Evolutionary conservation across 148 eudicot genomes (phyloP).

Genomic region (Rhododendron mucronatum): DNA sequence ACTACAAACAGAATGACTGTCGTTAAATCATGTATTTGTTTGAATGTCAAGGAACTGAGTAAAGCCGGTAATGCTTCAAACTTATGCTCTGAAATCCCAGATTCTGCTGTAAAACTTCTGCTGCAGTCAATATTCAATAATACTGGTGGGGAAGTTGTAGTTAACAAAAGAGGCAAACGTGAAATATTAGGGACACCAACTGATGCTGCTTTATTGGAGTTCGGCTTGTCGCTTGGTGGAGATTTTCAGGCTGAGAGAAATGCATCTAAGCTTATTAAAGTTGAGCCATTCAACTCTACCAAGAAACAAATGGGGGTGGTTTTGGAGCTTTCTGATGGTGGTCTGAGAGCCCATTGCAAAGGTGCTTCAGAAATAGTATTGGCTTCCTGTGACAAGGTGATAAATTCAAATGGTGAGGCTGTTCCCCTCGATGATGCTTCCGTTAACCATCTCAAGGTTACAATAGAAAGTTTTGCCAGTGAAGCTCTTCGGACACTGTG

Average conservation of each 20-base stretch:
- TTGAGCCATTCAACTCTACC: conserved; percentile 90
- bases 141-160: conserved; percentile 89
- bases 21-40: conserved; percentile 79
- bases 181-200: conserved; percentile 95
- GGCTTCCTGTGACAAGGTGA: conserved; percentile 80
- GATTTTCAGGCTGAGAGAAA: conserved; percentile 65
- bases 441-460: conserved; percentile 47
- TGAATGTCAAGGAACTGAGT: conserved; percentile 50
- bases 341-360: conserved; percentile 70
- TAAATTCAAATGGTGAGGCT: conserved; percentile 61
- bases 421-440: conserved; percentile 62
- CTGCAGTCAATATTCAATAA: conserved; percentile 78
- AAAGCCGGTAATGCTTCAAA: conserved; percentile 27
- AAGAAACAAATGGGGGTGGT: conserved; percentile 93
- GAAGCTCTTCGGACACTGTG: conserved; percentile 92
- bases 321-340: conserved; percentile 69
- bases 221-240: conserved; percentile 83
- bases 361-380: conserved; percentile 95
- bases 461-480: conserved; percentile 70
- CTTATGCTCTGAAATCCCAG: conserved; percentile 53
- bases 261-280: conserved; percentile 60
- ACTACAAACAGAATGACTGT: conserved; percentile 96
- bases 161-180: conserved; percentile 54
- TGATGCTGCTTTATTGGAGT: conserved; percentile 75
- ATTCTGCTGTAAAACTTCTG: conserved; percentile 48